Percentiles rank a stretch among this genome's conserved stretches.
phyloP scores from a whole-genome alignment of 768 basidiomycete species.

The Lactarius hatsudake region DNA sequence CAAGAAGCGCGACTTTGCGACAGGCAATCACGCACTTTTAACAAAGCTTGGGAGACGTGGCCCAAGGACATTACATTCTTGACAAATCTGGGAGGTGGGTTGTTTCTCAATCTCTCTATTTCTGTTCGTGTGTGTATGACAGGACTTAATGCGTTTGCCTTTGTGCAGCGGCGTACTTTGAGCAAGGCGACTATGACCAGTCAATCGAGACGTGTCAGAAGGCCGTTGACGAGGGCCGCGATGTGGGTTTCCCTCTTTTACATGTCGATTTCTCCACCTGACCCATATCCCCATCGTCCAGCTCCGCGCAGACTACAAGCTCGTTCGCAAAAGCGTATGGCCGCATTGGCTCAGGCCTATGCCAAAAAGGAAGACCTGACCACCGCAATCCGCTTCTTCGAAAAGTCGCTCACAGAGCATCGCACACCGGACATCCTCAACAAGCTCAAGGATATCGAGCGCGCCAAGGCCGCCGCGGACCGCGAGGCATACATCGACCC shows the following conservation, averaged over 20 bases:
- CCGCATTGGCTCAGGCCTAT: constrained; percentile 83
- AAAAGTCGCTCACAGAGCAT: constrained; percentile 94
- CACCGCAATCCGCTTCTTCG: constrained; percentile 85
- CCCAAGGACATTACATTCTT: constrained; percentile 93
- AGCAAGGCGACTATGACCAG: constrained; percentile 89
- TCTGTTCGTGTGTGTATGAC: neutral
- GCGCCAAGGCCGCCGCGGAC: constrained; percentile 71
- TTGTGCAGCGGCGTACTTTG: constrained; percentile 80
- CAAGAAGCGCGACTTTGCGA: constrained; percentile 79
- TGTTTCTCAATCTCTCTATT: neutral
- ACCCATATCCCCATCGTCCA: constrained; percentile 33
- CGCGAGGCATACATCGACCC: constrained; percentile 86
- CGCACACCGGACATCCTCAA: constrained; percentile 89
- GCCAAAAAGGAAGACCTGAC: constrained; percentile 71
- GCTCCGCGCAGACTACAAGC: constrained; percentile 90
- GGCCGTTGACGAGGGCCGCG: constrained; percentile 94
- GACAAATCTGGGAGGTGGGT: constrained; percentile 80
- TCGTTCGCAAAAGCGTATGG: constrained; percentile 93
- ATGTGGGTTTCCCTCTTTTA: constrained; percentile 40
- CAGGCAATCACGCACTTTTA: constrained; percentile 77
- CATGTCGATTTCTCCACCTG: neutral
- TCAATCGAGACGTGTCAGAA: constrained; percentile 90
- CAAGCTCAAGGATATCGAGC: constrained; percentile 86
- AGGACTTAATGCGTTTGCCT: constrained; percentile 7
- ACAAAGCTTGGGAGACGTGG: constrained; percentile 89